Evolutionary conservation across 73 alveolate genomes (phyloP).

Genomic region (Effrenium voratum): DNA sequence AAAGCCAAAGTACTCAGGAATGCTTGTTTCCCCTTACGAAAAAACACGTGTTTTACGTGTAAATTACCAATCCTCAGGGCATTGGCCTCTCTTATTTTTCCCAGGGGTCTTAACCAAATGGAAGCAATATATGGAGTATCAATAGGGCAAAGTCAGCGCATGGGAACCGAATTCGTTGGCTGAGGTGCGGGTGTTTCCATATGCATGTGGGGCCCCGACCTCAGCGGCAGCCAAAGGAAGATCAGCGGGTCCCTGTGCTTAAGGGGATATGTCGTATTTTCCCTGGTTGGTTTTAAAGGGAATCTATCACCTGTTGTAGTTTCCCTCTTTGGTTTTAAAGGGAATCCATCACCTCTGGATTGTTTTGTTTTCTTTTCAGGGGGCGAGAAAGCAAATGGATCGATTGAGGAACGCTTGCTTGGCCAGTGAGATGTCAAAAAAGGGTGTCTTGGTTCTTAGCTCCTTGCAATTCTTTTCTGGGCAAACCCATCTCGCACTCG

Average conservation of each 20-base stretch:
- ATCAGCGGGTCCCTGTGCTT: not conserved
- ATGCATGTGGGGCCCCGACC: slow-evolving; percentile 48
- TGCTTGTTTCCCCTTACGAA: not conserved
- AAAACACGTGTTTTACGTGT: not conserved
- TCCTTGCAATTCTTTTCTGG: not conserved
- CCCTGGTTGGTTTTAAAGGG: not conserved
- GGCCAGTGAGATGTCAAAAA: not conserved
- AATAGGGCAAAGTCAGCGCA: not conserved
- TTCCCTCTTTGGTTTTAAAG: not conserved
- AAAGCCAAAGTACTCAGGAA: not conserved
- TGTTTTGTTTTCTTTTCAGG: not conserved
- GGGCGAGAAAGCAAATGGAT: not conserved
- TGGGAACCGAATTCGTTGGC: not conserved
- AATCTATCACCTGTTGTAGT: not conserved
- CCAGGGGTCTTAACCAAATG: not conserved
- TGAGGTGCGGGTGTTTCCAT: slow-evolving; percentile 63
- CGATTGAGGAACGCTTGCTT: not conserved
- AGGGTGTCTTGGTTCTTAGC: not conserved
- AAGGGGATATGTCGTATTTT: not conserved
- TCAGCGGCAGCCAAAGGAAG: not conserved
- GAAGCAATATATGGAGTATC: not conserved
- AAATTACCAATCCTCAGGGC: not conserved
- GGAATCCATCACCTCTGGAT: not conserved
- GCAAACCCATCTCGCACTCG: not conserved
- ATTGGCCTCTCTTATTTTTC: not conserved